Evolutionary conservation across 108 stramenopile genomes (phyloP).

Genomic region (Discostella stelligeroides): DNA sequence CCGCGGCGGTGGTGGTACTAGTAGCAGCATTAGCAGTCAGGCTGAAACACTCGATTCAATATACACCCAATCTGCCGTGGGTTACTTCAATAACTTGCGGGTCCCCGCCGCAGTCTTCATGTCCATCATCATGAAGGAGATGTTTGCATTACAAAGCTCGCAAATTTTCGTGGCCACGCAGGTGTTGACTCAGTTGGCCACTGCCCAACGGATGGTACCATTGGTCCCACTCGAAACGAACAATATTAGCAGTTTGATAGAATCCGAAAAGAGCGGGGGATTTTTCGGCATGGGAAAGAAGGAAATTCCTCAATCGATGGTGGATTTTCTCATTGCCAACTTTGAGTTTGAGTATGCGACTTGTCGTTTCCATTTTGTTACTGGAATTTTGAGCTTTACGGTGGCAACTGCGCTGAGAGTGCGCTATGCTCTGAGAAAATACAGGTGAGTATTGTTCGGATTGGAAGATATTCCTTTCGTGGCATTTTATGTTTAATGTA

Average conservation of each 20-base stretch:
- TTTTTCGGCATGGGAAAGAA: constrained; percentile 28
- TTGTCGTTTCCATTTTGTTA: constrained; percentile 40
- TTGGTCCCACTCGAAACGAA: constrained; percentile 9
- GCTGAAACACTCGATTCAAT: constrained; percentile 25
- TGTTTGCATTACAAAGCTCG: constrained; percentile 41
- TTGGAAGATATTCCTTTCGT: not conserved
- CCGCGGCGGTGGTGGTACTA: constrained; percentile 39
- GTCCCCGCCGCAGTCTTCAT: constrained; percentile 42
- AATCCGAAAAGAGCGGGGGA: constrained; percentile 28
- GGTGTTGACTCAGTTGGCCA: constrained; percentile 43
- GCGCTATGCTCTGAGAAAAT: constrained; percentile 46
- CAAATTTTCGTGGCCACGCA: constrained; percentile 48
- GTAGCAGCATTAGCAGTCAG: not conserved
- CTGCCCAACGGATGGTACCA: constrained; percentile 18
- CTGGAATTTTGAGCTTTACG: constrained; percentile 43
- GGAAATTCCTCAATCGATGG: constrained; percentile 30
- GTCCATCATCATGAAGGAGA: constrained; percentile 47
- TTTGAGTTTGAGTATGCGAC: constrained; percentile 50
- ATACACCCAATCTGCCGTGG: constrained; percentile 32
- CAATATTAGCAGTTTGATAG: constrained; percentile 1
- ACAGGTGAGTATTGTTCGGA: constrained; percentile 14
- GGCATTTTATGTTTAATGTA: not conserved
- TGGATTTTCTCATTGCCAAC: constrained; percentile 44
- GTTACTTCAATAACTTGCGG: constrained; percentile 41
- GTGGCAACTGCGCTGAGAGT: constrained; percentile 46